Percentiles rank a stretch among this genome's conserved stretches.
Evolutionary conservation across 2,329 filamentous ascomycete genomes (phyloP).

Genomic region (Neopestalotiopsis sp.): DNA sequence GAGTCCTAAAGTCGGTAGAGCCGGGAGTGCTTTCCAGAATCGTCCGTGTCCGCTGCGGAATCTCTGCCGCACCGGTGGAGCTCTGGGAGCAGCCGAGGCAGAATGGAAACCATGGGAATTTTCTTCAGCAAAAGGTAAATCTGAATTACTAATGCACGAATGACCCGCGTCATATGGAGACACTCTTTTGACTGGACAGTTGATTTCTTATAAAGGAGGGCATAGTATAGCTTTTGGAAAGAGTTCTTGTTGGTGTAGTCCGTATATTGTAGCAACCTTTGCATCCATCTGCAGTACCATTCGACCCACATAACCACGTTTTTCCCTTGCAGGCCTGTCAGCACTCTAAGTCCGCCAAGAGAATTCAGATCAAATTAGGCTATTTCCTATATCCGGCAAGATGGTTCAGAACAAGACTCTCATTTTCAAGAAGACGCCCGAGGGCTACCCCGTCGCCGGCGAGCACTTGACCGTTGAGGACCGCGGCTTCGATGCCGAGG

Average conservation of each 20-base stretch:
- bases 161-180: constrained; percentile 7
- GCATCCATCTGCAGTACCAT: not conserved
- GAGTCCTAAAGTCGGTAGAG: not conserved
- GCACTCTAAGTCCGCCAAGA: constrained; percentile 4
- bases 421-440: constrained; percentile 69
- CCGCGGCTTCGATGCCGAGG: constrained; percentile 65
- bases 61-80: constrained; percentile 7
- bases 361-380: constrained; percentile 63
- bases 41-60: constrained; percentile 10
- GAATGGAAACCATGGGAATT: constrained; percentile 4
- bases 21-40: constrained; percentile 13
- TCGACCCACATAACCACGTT: not conserved
- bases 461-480: constrained; percentile 68
- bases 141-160: constrained; percentile 9
- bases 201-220: not conserved
- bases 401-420: constrained; percentile 70
- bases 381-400: not conserved
- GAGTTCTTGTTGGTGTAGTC: too few relatives aligned
- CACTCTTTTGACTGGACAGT: not conserved
- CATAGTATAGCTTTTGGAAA: not conserved
- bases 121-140: not conserved
- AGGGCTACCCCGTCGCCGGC: constrained; percentile 68
- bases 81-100: constrained; percentile 5
- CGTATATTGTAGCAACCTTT: not conserved
- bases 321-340: constrained; percentile 1